Evolutionary conservation across 306 rosid genomes (phyloP).

Genomic region (Lathyrus oleraceus): DNA sequence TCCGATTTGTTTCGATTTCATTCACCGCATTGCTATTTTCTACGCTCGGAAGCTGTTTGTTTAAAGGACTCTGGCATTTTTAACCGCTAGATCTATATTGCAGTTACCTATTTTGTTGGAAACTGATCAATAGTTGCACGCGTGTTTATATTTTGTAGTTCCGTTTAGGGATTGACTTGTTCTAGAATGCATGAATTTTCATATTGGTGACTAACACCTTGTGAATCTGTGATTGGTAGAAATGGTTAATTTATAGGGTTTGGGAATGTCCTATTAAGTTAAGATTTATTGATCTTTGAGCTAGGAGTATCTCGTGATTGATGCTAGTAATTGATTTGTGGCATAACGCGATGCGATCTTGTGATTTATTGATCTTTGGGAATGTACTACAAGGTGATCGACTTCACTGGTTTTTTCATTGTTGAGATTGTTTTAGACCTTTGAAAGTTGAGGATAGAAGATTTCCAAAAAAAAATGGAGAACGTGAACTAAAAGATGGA

Average conservation of each 20-base stretch:
- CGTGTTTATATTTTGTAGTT: too few relatives aligned
- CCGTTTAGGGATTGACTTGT: background rate
- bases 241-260: background rate
- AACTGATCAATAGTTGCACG: background rate
- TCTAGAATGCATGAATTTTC: background rate
- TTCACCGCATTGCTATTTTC: background rate
- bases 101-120: constrained; percentile 6
- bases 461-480: constrained; percentile 4
- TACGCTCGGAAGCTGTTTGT: background rate
- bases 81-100: background rate
- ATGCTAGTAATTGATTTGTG: background rate
- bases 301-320: background rate
- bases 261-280: background rate
- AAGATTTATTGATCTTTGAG: constrained; percentile 23
- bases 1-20: constrained; percentile 8
- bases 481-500: background rate
- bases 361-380: background rate
- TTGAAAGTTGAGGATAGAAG: background rate
- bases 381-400: background rate
- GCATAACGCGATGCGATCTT: background rate
- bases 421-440: constrained; percentile 9
- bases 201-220: background rate
- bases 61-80: background rate
- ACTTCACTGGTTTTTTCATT: background rate
- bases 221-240: background rate